Evolutionary conservation across 1,139 yeast species (phyloP).

Genomic region (Insectozyma bohioensis): DNA sequence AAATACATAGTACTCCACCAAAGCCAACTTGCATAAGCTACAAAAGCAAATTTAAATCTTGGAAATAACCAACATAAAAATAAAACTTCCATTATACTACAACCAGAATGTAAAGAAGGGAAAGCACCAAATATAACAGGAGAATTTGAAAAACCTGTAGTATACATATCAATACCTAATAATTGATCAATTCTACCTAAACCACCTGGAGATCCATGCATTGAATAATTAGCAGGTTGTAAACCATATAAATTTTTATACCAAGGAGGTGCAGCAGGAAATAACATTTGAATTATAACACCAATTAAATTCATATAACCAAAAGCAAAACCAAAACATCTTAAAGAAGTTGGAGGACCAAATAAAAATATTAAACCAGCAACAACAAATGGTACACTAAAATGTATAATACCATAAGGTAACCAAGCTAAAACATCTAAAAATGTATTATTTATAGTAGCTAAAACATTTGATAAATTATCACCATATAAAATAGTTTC

Average conservation of each 20-base stretch:
- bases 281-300: slow-evolving; percentile 72
- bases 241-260: slow-evolving; percentile 83
- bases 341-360: slow-evolving; percentile 88
- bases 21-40: slow-evolving; percentile 80
- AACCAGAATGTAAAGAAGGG: slow-evolving; percentile 93
- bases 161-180: slow-evolving; percentile 80
- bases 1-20: slow-evolving; percentile 99
- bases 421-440: slow-evolving; percentile 91
- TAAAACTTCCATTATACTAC: slow-evolving; percentile 89
- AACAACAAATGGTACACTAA: slow-evolving; percentile 84
- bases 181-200: slow-evolving; percentile 82
- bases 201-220: slow-evolving; percentile 97
- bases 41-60: slow-evolving; percentile 57
- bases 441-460: slow-evolving; percentile 64
- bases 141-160: slow-evolving; percentile 82
- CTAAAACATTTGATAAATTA: slow-evolving; percentile 81
- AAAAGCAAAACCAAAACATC: slow-evolving; percentile 90
- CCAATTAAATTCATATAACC: slow-evolving; percentile 96
- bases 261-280: slow-evolving; percentile 99
- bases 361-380: slow-evolving; percentile 78
- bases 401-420: slow-evolving; percentile 92
- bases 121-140: slow-evolving; percentile 98
- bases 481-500: slow-evolving; percentile 95
- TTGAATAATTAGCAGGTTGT: slow-evolving; percentile 85
- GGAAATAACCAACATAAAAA: slow-evolving; percentile 86